These are phyloP conservation scores for Chrysoporthe puriensis DNA, from an alignment of 2,329 filamentous ascomycete species.

Conservation along the genomic window DNA sequence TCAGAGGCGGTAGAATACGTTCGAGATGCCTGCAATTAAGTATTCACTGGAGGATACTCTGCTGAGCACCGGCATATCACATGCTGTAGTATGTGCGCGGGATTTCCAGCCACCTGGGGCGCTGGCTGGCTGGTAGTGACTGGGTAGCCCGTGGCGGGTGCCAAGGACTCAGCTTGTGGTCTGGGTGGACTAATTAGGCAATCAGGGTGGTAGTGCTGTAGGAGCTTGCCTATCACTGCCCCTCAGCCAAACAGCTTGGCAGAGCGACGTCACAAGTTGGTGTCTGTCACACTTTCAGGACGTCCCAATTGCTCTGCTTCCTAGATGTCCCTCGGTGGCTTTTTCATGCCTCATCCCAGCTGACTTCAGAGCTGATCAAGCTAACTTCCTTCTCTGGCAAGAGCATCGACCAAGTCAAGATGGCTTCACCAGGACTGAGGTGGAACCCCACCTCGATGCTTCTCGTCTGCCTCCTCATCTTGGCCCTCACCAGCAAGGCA, in stretches of 20 bases:
- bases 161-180: not conserved
- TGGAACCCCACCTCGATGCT: constrained; percentile 51
- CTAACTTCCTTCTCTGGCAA: not conserved
- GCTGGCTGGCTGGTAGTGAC: too few relatives aligned
- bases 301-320: not conserved
- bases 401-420: constrained; percentile 34
- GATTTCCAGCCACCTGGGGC: too few relatives aligned
- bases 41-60: too few relatives aligned
- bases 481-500: constrained; percentile 59
- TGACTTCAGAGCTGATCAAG: not conserved
- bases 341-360: not conserved
- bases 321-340: not conserved
- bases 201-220: not conserved
- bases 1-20: too few relatives aligned
- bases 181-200: not conserved
- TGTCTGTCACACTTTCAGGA: not conserved
- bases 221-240: not conserved
- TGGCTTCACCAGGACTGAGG: constrained; percentile 52
- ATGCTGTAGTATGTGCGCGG: too few relatives aligned
- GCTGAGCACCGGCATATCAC: too few relatives aligned
- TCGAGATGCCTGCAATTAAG: too few relatives aligned
- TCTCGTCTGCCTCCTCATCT: constrained; percentile 55
- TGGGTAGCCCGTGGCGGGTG: not conserved
- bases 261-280: constrained; percentile 5
- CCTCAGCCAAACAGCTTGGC: not conserved